Conservation (phyloP, 345 rosid genomes). For the Hirschfeldia incana region DNA sequence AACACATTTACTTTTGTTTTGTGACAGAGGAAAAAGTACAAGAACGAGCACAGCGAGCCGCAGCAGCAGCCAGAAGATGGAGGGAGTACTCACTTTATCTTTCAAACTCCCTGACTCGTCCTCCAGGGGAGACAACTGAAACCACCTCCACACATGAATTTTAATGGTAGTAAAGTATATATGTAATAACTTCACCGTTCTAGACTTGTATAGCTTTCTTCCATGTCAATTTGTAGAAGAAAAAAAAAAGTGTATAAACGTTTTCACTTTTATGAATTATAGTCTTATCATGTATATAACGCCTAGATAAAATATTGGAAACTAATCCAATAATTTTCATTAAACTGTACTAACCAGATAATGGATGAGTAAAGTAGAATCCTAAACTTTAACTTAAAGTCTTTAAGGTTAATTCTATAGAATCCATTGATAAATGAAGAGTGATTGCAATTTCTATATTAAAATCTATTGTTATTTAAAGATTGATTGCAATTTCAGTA, state of each 20-base stretch:
- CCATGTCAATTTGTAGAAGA: not conserved
- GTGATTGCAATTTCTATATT: no score
- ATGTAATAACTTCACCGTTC: constrained; percentile 26
- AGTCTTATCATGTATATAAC: no score
- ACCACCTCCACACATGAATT: not conserved
- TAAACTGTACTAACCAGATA: not conserved
- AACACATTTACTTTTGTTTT: not conserved
- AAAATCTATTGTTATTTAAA: no score
- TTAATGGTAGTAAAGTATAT: not conserved
- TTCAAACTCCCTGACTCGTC: constrained; percentile 76
- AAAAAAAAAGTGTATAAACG: constrained; percentile 22
- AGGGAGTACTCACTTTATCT: constrained; percentile 85
- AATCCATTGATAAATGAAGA: no score
- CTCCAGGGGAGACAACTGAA: constrained; percentile 46
- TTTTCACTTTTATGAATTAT: not conserved
- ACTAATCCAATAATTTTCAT: not conserved
- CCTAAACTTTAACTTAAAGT: not conserved
- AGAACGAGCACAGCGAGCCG: constrained; percentile 73
- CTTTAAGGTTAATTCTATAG: no score
- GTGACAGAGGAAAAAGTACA: constrained; percentile 77
- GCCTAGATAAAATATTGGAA: no score
- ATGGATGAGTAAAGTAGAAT: not conserved
- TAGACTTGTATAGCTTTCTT: constrained; percentile 30
- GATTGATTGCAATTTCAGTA: no score
- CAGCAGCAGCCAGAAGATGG: constrained; percentile 70